Percentiles rank a stretch among this genome's conserved stretches.
Evolutionary conservation across 2,329 filamentous ascomycete species (phyloP).

Genomic region (Fusarium pseudograminearum): DNA sequence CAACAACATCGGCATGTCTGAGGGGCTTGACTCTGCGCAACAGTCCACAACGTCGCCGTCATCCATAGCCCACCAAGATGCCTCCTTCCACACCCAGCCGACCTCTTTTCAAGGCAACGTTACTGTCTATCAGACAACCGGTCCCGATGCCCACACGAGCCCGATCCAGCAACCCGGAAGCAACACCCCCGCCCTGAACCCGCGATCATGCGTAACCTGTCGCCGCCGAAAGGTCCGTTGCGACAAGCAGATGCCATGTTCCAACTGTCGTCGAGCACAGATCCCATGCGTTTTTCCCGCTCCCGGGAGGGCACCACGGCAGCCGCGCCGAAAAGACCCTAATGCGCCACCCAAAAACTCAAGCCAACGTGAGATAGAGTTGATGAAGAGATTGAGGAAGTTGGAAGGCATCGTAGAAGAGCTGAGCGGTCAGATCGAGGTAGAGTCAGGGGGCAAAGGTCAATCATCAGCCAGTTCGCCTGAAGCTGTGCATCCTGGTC

Average conservation of each 20-base stretch:
- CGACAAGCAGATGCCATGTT: conserved; percentile 81
- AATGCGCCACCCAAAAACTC: conserved; percentile 71
- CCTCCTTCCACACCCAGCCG: conserved; percentile 29
- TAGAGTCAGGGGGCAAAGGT: conserved; percentile 57
- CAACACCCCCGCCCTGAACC: conserved; percentile 56
- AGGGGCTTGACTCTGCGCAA: conserved; percentile 39
- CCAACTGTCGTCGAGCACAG: conserved; percentile 77
- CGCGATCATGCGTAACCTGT: conserved; percentile 64
- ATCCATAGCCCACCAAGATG: conserved; percentile 42
- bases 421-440: conserved; percentile 72
- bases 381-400: conserved; percentile 78
- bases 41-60: conserved; percentile 43
- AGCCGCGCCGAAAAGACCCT: conserved; percentile 72
- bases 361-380: conserved; percentile 73
- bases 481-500: conserved; percentile 40
- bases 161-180: conserved; percentile 53
- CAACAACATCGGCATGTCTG: conserved; percentile 39
- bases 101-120: conserved; percentile 50
- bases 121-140: conserved; percentile 57
- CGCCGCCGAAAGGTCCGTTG: conserved; percentile 77
- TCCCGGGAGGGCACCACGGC: conserved; percentile 77
- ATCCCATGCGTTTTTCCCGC: conserved; percentile 81
- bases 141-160: conserved; percentile 54
- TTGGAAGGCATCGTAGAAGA: conserved; percentile 82
- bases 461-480: conserved; percentile 51